Evolutionary conservation across 257 asterid genomes (phyloP).

Genomic region (Solanum verrucosum): DNA sequence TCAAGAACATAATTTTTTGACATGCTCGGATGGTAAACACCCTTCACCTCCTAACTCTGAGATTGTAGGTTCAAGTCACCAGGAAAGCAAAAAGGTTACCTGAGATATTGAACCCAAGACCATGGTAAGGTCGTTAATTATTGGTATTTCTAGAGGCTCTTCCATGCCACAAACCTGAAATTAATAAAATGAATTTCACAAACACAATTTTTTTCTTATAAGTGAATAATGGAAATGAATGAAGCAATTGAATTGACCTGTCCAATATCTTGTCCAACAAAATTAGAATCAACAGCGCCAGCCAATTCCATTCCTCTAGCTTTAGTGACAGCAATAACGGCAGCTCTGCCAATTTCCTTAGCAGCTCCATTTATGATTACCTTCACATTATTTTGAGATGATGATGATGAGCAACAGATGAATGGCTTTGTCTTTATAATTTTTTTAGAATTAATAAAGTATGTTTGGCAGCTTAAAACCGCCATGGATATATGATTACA

Average conservation of each 20-base stretch:
- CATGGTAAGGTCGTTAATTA: conserved; percentile 75
- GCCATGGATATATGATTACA: conserved; percentile 18
- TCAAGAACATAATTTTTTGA: not conserved
- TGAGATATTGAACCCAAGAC: conserved; percentile 86
- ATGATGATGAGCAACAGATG: conserved; percentile 31
- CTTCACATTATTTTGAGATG: conserved; percentile 54
- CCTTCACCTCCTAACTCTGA: not conserved
- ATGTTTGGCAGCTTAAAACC: conserved; percentile 40
- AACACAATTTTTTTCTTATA: not conserved
- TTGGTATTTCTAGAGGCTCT: conserved; percentile 78
- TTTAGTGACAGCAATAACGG: conserved; percentile 71
- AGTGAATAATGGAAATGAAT: not conserved
- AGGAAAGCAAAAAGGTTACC: conserved; percentile 4
- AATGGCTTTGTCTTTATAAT: not conserved
- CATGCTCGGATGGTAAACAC: not conserved
- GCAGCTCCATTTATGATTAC: conserved; percentile 87
- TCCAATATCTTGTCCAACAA: conserved; percentile 78
- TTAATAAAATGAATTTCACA: not conserved
- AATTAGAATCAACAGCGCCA: conserved; percentile 71
- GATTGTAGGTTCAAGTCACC: not conserved
- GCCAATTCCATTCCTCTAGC: conserved; percentile 94
- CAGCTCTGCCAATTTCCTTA: conserved; percentile 83
- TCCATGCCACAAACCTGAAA: conserved; percentile 76
- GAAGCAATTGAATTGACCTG: conserved; percentile 22
- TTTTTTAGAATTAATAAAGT: not conserved